A percentile compares a stretch with the other conserved stretches of the same genome.
Evolutionary conservation across 2,329 filamentous ascomycete genomes (phyloP).

Genomic region (Xylariaceae sp.): DNA sequence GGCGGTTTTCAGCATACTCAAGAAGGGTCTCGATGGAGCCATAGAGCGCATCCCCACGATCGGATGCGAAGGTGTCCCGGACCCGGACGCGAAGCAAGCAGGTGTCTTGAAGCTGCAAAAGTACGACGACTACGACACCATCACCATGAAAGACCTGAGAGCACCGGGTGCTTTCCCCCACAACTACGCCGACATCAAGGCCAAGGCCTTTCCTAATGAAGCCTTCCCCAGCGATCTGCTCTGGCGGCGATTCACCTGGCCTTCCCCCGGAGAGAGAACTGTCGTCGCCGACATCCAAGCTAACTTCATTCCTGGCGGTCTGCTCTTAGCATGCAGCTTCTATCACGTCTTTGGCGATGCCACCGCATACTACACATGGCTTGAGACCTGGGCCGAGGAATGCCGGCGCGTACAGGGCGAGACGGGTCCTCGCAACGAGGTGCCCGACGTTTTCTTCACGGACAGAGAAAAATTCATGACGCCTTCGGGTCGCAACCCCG

Average conservation of each 20-base stretch:
- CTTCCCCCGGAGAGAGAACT: slow-evolving; percentile 23
- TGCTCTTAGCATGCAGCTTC: slow-evolving; percentile 27
- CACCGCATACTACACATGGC: slow-evolving; percentile 31
- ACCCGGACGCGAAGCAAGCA: slow-evolving; percentile 29
- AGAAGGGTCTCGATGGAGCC: slow-evolving; percentile 30
- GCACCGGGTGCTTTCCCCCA: slow-evolving; percentile 23
- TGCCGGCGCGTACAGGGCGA: slow-evolving; percentile 31
- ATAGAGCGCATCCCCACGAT: slow-evolving; percentile 29
- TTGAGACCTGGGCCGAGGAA: slow-evolving; percentile 35
- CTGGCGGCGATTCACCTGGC: slow-evolving; percentile 28
- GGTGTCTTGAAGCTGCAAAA: slow-evolving; percentile 32
- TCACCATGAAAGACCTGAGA: slow-evolving; percentile 28
- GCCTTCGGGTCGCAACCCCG: slow-evolving; percentile 28
- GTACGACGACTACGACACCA: slow-evolving; percentile 24
- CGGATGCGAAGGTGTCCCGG: slow-evolving; percentile 32
- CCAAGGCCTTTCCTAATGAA: slow-evolving; percentile 26
- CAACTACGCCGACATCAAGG: slow-evolving; percentile 27
- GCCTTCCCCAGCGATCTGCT: slow-evolving; percentile 24
- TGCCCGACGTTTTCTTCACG: slow-evolving; percentile 29
- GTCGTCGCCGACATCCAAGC: slow-evolving; percentile 24
- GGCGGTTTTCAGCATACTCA: slow-evolving; percentile 25
- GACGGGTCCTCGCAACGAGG: slow-evolving; percentile 21
- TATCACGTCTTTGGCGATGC: slow-evolving; percentile 35
- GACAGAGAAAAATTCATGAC: slow-evolving; percentile 30
- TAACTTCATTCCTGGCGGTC: slow-evolving; percentile 31